phyloP scores from a whole-genome alignment of 345 rosid genomes.

The Citrus australasica region DNA sequence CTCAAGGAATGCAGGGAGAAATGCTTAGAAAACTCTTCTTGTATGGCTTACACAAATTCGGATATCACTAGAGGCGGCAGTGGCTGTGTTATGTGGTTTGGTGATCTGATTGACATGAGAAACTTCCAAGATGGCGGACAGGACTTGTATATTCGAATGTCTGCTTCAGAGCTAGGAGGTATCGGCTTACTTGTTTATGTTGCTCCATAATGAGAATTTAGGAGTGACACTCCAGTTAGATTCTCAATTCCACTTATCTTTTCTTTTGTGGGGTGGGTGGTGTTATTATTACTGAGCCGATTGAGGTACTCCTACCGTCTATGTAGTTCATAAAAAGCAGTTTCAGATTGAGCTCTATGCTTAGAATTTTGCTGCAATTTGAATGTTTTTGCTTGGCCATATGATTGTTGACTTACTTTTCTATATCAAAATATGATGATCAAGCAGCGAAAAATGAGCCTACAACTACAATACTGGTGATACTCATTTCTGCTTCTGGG shows the following conservation, averaged over 20 bases:
- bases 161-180: constrained; percentile 31
- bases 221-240: constrained; percentile 23
- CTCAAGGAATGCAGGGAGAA: constrained; percentile 28
- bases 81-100: constrained; percentile 39
- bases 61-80: constrained; percentile 31
- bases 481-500: not conserved
- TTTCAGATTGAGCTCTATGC: too few species aligned
- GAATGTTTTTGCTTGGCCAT: too few species aligned
- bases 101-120: constrained; percentile 32
- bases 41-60: constrained; percentile 31
- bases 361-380: too few species aligned
- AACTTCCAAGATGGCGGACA: constrained; percentile 21
- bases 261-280: not conserved
- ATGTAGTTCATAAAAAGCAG: too few species aligned
- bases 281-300: too few species aligned
- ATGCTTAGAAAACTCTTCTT: constrained; percentile 38
- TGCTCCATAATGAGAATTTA: not conserved
- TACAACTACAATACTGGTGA: not conserved
- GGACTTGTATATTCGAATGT: constrained; percentile 29
- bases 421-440: not conserved
- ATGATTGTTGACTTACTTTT: not conserved
- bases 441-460: not conserved
- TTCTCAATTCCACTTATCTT: not conserved
- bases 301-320: too few species aligned
- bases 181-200: not conserved